Conservation (phyloP, 2,329 filamentous ascomycete species). For the Alternaria panax region DNA sequence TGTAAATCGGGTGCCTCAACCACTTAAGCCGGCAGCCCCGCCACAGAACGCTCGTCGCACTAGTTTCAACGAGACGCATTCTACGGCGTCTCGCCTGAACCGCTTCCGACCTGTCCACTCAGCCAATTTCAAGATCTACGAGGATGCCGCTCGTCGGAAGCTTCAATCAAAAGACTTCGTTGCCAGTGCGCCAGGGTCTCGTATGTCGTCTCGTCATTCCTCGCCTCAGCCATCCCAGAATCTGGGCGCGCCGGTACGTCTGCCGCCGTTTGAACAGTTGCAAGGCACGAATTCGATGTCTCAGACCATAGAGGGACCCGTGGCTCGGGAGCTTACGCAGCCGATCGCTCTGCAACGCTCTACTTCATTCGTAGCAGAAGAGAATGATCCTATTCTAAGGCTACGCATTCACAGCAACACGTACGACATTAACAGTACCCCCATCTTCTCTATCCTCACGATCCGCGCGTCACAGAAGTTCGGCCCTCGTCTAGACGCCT, state of each 20-base stretch:
- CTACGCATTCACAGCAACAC: slow-evolving; percentile 24
- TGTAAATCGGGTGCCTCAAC: not conserved
- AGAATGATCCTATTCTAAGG: slow-evolving; percentile 1
- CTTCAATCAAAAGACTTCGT: not conserved
- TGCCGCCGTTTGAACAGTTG: not conserved
- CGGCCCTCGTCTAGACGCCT: slow-evolving; percentile 22
- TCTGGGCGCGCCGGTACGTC: not conserved
- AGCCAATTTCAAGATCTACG: not conserved
- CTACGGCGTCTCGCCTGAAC: not conserved
- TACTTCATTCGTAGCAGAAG: not conserved
- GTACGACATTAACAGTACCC: slow-evolving; percentile 10
- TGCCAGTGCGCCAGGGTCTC: slow-evolving; percentile 10
- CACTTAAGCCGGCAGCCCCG: not conserved
- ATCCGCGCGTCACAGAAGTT: slow-evolving; percentile 16
- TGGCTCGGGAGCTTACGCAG: not conserved
- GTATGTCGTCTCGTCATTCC: slow-evolving; percentile 6
- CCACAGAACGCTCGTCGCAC: not conserved
- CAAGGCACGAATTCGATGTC: not conserved
- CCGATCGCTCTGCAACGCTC: not conserved
- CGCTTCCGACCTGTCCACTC: not conserved
- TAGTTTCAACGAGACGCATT: not conserved
- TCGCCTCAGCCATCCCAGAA: slow-evolving; percentile 1
- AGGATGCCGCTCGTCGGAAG: not conserved
- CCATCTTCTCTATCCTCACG: slow-evolving; percentile 24
- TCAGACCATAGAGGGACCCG: not conserved